phyloP scores from a whole-genome alignment of 306 rosid genomes.

The Cicer yamashitae region DNA sequence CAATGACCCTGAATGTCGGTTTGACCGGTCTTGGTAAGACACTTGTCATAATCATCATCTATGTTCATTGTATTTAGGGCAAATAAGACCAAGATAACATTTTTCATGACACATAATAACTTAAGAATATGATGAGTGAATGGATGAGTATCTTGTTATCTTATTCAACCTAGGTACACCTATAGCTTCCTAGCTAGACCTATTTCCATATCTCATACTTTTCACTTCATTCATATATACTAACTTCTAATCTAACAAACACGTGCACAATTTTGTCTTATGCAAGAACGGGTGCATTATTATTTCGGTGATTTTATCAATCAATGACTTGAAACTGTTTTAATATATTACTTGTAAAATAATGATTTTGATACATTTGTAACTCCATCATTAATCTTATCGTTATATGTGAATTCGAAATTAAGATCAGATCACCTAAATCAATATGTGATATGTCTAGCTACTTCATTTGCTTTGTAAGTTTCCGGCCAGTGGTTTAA shows the following conservation, averaged over 20 bases:
- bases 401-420: too few relatives aligned
- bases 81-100: conserved; percentile 29
- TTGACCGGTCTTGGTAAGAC: conserved; percentile 62
- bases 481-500: too few relatives aligned
- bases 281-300: conserved; percentile 23
- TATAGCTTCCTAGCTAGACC: conserved; percentile 45
- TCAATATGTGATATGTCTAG: too few relatives aligned
- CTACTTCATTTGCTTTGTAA: too few relatives aligned
- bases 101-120: conserved; percentile 16
- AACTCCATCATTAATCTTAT: too few relatives aligned
- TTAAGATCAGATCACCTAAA: too few relatives aligned
- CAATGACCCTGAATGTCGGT: conserved; percentile 68
- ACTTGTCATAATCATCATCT: conserved; percentile 9
- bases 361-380: not conserved
- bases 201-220: conserved; percentile 40
- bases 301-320: conserved; percentile 3
- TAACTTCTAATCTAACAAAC: conserved; percentile 32
- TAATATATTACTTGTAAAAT: conserved; percentile 15
- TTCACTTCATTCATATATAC: not conserved
- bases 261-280: conserved; percentile 42
- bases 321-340: conserved; percentile 3
- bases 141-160: conserved; percentile 32
- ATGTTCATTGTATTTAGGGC: too few relatives aligned
- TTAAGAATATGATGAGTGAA: not conserved
- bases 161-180: conserved; percentile 33